Conservation (phyloP, 2,329 filamentous ascomycete species). For the Pyrenochaeta sp. region DNA sequence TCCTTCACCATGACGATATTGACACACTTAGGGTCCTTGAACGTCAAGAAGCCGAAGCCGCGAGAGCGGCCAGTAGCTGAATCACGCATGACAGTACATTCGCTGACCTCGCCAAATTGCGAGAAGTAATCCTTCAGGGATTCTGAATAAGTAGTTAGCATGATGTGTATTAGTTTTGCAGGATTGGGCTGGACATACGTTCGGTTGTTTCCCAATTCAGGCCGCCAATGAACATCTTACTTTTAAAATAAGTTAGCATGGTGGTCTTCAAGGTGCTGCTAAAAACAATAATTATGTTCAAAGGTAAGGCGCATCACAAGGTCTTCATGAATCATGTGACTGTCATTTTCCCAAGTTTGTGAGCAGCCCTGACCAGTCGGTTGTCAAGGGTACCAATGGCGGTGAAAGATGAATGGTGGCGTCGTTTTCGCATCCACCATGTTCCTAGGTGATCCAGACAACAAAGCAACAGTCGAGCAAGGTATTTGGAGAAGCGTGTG, state of each 20-base stretch:
- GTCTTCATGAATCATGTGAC: neutral
- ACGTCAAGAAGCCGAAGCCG: constrained; percentile 97
- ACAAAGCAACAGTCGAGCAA: too few species aligned
- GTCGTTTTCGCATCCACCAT: too few species aligned
- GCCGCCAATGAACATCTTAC: constrained; percentile 99
- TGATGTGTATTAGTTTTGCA: neutral
- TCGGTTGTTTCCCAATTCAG: constrained; percentile 99
- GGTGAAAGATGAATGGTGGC: too few species aligned
- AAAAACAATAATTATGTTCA: too few species aligned
- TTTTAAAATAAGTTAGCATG: constrained; percentile 51
- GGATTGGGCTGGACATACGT: constrained; percentile 67
- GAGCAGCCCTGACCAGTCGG: too few species aligned
- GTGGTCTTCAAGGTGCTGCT: too few species aligned
- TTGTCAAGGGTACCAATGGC: too few species aligned
- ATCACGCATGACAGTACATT: constrained; percentile 99
- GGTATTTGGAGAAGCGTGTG: too few species aligned
- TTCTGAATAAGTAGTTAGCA: constrained; percentile 63
- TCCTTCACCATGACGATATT: constrained; percentile 99
- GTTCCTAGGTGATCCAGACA: too few species aligned
- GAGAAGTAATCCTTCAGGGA: constrained; percentile 97
- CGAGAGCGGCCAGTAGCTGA: constrained; percentile 90
- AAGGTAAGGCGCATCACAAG: constrained; percentile 20
- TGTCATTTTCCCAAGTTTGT: too few species aligned
- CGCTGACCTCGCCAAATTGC: constrained; percentile 94
- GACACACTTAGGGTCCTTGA: constrained; percentile 96